These are phyloP conservation scores for Penicillium sp. DNA, from an alignment of 2,329 filamentous ascomycete genomes.

Conservation along the genomic window DNA sequence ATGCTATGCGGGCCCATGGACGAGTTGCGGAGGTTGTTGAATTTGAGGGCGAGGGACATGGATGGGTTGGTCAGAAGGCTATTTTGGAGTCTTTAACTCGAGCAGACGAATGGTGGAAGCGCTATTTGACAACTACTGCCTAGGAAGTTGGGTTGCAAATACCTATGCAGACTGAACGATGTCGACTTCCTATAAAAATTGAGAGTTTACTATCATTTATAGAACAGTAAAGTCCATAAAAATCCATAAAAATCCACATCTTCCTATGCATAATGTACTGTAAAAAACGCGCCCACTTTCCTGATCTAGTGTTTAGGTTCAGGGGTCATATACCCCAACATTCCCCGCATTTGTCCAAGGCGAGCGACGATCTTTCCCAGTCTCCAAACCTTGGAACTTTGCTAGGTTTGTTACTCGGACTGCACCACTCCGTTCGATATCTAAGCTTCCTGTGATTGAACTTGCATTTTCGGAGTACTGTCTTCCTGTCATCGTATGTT, in stretches of 20 bases:
- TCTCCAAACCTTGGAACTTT: background rate
- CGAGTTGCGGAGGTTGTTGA: slow-evolving; percentile 51
- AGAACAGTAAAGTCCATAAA: too few species aligned
- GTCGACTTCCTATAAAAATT: background rate
- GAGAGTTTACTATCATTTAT: background rate
- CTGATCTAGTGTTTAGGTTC: background rate
- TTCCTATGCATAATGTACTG: too few species aligned
- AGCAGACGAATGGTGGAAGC: slow-evolving; percentile 21
- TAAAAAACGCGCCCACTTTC: background rate
- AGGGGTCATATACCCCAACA: background rate
- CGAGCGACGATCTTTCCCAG: background rate
- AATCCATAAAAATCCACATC: too few species aligned
- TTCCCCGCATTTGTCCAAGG: background rate
- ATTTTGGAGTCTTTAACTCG: slow-evolving; percentile 20
- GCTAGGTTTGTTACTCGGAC: background rate
- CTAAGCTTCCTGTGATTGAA: background rate
- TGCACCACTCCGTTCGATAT: background rate
- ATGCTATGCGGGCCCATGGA: slow-evolving; percentile 44
- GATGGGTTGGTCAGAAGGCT: slow-evolving; percentile 32
- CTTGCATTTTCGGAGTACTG: slow-evolving; percentile 17
- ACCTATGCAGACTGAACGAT: too few species aligned
- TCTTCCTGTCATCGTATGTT: slow-evolving; percentile 10
- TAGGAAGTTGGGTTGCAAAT: background rate
- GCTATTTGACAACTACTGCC: slow-evolving; percentile 7
- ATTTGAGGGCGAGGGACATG: slow-evolving; percentile 54